Percentiles rank a stretch among this genome's conserved stretches.
Evolutionary conservation across 2,329 filamentous ascomycete species (phyloP).

Genomic region (Trichothecium roseum): DNA sequence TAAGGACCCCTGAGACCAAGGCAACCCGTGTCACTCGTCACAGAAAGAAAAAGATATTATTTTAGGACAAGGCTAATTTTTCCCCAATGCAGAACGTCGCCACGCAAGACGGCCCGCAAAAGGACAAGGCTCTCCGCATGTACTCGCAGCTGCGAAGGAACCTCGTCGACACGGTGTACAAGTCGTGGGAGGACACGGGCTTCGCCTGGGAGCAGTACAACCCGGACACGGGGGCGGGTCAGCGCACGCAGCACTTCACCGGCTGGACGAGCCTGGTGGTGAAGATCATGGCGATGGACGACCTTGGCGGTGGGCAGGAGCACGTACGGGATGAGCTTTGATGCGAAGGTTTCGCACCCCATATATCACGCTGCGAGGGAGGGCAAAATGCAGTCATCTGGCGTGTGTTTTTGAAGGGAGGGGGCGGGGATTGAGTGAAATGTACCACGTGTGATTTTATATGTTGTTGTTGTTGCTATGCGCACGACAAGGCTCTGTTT

Average conservation of each 20-base stretch:
- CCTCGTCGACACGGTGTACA: slow-evolving; percentile 79
- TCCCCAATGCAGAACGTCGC: slow-evolving; percentile 43
- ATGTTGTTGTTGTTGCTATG: no score
- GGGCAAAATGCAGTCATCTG: no score
- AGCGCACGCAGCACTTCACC: slow-evolving; percentile 94
- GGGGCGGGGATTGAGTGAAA: no score
- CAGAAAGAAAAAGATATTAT: no score
- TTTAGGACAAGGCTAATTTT: background rate
- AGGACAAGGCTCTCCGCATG: slow-evolving; percentile 56
- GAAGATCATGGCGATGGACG: slow-evolving; percentile 93
- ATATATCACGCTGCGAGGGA: no score
- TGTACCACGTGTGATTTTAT: no score
- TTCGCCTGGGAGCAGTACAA: slow-evolving; percentile 99
- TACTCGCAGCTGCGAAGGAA: slow-evolving; percentile 74
- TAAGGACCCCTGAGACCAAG: no score
- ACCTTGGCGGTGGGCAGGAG: slow-evolving; percentile 32
- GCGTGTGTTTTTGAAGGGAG: no score
- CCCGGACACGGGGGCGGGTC: slow-evolving; percentile 83
- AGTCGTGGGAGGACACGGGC: slow-evolving; percentile 79
- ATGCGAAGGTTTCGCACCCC: slow-evolving; percentile 6
- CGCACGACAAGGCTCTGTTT: no score
- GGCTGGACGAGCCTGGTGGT: slow-evolving; percentile 98
- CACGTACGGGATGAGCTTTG: slow-evolving; percentile 38
- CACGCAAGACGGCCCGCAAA: slow-evolving; percentile 55
- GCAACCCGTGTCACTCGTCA: no score